phyloP scores from a whole-genome alignment of 805 yeast genomes.

The Yamadazyma sp. region DNA sequence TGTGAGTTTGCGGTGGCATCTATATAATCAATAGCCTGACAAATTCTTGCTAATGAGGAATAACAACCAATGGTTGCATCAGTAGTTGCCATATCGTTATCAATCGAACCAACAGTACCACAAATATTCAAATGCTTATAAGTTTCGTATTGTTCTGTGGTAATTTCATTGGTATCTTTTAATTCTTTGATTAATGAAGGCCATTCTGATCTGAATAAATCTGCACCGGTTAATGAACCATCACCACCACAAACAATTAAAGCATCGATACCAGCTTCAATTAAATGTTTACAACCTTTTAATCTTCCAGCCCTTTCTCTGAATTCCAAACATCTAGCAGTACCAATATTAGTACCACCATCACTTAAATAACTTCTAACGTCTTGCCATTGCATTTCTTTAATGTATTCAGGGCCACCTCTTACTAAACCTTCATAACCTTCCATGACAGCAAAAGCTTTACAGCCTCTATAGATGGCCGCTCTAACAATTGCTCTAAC shows the following conservation, averaged over 20 bases:
- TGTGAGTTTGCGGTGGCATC: conserved; percentile 98
- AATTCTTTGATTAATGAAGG: conserved; percentile 80
- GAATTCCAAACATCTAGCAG: conserved; percentile 89
- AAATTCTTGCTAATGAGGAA: conserved; percentile 88
- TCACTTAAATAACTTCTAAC: conserved; percentile 90
- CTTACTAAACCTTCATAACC: conserved; percentile 91
- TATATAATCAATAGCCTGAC: conserved; percentile 92
- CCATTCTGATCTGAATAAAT: conserved; percentile 92
- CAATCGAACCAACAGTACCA: conserved; percentile 95
- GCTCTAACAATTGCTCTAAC: conserved; percentile 95
- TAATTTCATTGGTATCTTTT: conserved; percentile 49
- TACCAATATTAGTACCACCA: conserved; percentile 96
- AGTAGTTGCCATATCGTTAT: conserved; percentile 96
- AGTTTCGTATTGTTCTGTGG: conserved; percentile 55
- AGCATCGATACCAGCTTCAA: conserved; percentile 88
- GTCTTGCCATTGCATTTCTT: conserved; percentile 85
- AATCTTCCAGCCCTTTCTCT: conserved; percentile 83
- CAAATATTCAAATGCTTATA: conserved; percentile 78
- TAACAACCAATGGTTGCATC: conserved; percentile 97
- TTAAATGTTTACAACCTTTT: conserved; percentile 78
- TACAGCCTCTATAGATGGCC: conserved; percentile 84
- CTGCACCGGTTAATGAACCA: conserved; percentile 98
- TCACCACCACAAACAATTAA: conserved; percentile 98
- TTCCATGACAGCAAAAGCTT: conserved; percentile 86
- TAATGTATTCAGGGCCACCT: conserved; percentile 74